Conservation (phyloP, 1,139 yeast species). For the Oligophagozyma castellii region DNA sequence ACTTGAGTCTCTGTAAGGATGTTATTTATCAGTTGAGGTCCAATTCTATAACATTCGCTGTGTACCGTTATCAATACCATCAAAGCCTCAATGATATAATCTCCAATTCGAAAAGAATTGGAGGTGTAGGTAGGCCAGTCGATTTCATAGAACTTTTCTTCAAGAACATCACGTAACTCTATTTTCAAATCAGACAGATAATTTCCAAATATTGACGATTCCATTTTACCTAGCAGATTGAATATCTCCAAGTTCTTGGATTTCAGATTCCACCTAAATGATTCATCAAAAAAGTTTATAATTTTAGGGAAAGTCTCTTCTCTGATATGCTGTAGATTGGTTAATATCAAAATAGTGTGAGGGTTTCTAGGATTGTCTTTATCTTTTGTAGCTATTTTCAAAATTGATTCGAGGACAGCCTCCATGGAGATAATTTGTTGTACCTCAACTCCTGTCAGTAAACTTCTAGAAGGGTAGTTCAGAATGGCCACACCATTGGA, state of each 20-base stretch:
- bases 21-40: slow-evolving; percentile 31
- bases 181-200: slow-evolving; percentile 38
- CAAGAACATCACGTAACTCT: slow-evolving; percentile 33
- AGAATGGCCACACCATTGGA: slow-evolving; percentile 26
- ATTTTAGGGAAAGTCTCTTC: slow-evolving; percentile 34
- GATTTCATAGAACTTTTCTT: slow-evolving; percentile 32
- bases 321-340: slow-evolving; percentile 38
- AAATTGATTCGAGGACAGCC: slow-evolving; percentile 34
- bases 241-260: slow-evolving; percentile 31
- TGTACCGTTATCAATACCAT: slow-evolving; percentile 40
- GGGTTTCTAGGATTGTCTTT: slow-evolving; percentile 26
- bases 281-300: slow-evolving; percentile 33
- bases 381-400: slow-evolving; percentile 31
- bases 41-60: slow-evolving; percentile 35
- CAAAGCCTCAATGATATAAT: slow-evolving; percentile 38
- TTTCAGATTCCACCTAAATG: slow-evolving; percentile 31
- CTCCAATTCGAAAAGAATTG: slow-evolving; percentile 30
- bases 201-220: slow-evolving; percentile 37
- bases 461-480: slow-evolving; percentile 32
- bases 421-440: slow-evolving; percentile 40
- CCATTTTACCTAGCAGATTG: slow-evolving; percentile 34
- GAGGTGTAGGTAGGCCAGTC: slow-evolving; percentile 32
- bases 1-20: slow-evolving; percentile 35
- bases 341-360: slow-evolving; percentile 32
- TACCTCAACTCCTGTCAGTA: slow-evolving; percentile 31